Conservation (phyloP, 2,329 filamentous ascomycete genomes). For the Zasmidium citrigriseum region DNA sequence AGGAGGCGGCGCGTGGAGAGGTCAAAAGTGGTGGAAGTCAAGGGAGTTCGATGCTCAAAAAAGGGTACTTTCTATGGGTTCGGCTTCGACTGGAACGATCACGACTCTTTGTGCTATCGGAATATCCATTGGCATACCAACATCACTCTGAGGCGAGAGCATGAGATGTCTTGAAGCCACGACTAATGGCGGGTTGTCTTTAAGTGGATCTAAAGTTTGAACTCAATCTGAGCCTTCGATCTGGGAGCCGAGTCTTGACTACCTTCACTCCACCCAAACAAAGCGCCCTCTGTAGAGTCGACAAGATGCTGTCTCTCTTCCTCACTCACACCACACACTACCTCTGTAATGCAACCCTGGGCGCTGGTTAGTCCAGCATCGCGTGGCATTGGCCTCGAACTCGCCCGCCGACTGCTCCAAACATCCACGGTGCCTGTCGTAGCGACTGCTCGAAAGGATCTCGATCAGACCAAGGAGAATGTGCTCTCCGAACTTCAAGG, state of each 20-base stretch:
- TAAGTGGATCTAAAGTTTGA: background rate
- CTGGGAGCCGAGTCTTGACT: background rate
- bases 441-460: conserved; percentile 60
- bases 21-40: background rate
- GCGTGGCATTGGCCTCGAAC: conserved; percentile 63
- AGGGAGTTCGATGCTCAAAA: background rate
- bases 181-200: too few relatives aligned
- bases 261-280: background rate
- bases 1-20: too few relatives aligned
- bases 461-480: conserved; percentile 49
- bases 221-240: conserved; percentile 8
- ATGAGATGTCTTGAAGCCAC: background rate
- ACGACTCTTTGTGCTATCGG: too few relatives aligned
- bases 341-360: conserved; percentile 46
- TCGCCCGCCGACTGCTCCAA: conserved; percentile 59
- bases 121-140: too few relatives aligned
- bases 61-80: background rate
- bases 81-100: background rate
- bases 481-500: conserved; percentile 53
- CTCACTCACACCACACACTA: background rate
- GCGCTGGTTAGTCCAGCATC: conserved; percentile 60
- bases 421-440: conserved; percentile 61
- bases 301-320: conserved; percentile 2
- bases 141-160: too few relatives aligned
- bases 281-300: background rate